phyloP scores from a whole-genome alignment of 257 asterid genomes.

The Lycium ferocissimum region DNA sequence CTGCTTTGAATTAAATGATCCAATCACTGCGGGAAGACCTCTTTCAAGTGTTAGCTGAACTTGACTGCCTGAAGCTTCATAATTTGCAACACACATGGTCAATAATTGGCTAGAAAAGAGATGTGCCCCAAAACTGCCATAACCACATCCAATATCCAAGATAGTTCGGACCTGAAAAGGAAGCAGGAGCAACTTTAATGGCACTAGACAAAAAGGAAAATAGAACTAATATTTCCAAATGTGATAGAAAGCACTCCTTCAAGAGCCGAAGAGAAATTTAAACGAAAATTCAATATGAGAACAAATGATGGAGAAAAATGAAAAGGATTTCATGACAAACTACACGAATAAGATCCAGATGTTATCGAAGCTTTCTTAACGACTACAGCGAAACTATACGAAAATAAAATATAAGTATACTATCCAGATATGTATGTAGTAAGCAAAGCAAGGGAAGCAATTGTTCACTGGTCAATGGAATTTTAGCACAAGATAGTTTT shows the following conservation, averaged over 20 bases:
- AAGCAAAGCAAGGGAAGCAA: neutral
- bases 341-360: neutral
- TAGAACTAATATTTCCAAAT: neutral
- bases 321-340: neutral
- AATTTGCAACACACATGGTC: conserved; percentile 92
- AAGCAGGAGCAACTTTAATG: conserved; percentile 26
- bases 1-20: conserved; percentile 87
- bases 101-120: conserved; percentile 72
- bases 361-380: neutral
- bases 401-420: neutral
- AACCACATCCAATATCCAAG: conserved; percentile 96
- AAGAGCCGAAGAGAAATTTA: neutral
- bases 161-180: conserved; percentile 78
- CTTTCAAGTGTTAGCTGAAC: conserved; percentile 97
- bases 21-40: conserved; percentile 98
- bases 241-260: neutral
- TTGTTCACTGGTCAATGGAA: neutral
- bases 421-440: neutral
- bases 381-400: neutral
- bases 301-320: neutral
- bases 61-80: conserved; percentile 98
- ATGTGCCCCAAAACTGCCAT: conserved; percentile 98
- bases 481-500: neutral
- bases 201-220: conserved; percentile 24
- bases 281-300: neutral